These are phyloP conservation scores for Amaranthus palmeri DNA, from an alignment of 148 eudicot species.

Conservation along the genomic window DNA sequence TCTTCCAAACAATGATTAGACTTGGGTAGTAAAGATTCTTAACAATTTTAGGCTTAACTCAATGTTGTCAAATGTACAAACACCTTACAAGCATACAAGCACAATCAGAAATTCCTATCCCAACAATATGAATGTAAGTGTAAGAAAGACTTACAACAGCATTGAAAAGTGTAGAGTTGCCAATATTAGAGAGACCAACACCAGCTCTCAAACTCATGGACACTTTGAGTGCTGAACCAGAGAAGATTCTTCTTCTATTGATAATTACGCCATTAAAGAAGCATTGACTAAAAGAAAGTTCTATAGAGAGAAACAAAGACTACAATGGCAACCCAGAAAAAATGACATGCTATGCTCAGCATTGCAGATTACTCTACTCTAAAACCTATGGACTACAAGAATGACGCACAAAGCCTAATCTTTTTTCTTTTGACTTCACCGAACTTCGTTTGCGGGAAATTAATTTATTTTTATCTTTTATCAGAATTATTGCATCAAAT, in stretches of 20 bases:
- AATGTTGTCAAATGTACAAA: slow-evolving; percentile 11
- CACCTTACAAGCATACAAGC: slow-evolving; percentile 9
- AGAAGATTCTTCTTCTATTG: slow-evolving; percentile 29
- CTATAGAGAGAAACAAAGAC: slow-evolving; percentile 32
- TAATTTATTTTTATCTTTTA: too few species aligned
- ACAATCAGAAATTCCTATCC: neutral
- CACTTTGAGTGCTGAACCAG: slow-evolving; percentile 45
- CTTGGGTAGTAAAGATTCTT: too few species aligned
- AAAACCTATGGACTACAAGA: too few species aligned
- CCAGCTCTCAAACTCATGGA: slow-evolving; percentile 94
- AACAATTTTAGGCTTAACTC: neutral
- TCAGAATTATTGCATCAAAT: too few species aligned
- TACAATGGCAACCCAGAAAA: slow-evolving; percentile 38
- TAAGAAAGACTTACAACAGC: slow-evolving; percentile 63
- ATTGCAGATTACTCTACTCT: slow-evolving; percentile 24
- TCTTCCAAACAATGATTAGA: too few species aligned
- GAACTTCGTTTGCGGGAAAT: too few species aligned
- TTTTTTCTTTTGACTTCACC: neutral
- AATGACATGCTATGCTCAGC: slow-evolving; percentile 63
- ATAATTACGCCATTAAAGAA: slow-evolving; percentile 19
- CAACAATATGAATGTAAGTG: neutral
- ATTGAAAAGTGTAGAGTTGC: slow-evolving; percentile 97
- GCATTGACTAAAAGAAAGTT: slow-evolving; percentile 4
- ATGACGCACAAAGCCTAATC: neutral
- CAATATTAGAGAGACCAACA: slow-evolving; percentile 96